Percentiles rank a stretch among this genome's conserved stretches.
phyloP scores from a whole-genome alignment of 352 stramenopile species.

The Pythium graminicola region DNA sequence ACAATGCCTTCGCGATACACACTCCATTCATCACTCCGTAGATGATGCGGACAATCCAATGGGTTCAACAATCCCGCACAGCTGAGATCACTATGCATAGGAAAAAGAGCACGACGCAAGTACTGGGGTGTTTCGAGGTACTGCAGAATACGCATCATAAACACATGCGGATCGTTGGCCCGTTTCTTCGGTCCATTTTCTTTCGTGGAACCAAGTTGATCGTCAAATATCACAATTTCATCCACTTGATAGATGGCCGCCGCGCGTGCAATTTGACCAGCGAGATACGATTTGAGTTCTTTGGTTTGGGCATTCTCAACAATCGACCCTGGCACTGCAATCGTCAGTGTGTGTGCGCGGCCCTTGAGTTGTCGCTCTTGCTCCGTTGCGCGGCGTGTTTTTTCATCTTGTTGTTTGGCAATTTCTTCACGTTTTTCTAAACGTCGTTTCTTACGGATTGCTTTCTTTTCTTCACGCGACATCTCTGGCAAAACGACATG shows the following conservation, averaged over 20 bases:
- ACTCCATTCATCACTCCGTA: conserved; percentile 90
- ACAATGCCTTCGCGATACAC: conserved; percentile 91
- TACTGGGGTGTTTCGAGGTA: conserved; percentile 99
- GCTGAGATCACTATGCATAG: conserved; percentile 96
- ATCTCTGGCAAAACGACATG: conserved; percentile 26
- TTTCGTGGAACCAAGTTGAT: conserved; percentile 78
- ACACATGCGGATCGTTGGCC: conserved; percentile 74
- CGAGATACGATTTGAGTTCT: conserved; percentile 95
- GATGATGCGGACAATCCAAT: conserved; percentile 96
- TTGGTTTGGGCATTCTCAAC: conserved; percentile 97
- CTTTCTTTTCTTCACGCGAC: conserved; percentile 53
- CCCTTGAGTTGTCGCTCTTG: conserved; percentile 46
- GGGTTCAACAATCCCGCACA: conserved; percentile 95
- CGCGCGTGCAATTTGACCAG: conserved; percentile 94
- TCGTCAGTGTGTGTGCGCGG: conserved; percentile 91
- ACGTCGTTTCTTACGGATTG: conserved; percentile 69
- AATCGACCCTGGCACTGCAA: conserved; percentile 95
- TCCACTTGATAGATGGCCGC: conserved; percentile 97
- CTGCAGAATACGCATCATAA: conserved; percentile 90
- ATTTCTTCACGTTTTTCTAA: conserved; percentile 40
- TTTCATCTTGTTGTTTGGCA: conserved; percentile 30
- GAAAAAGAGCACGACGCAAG: conserved; percentile 94
- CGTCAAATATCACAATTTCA: conserved; percentile 98
- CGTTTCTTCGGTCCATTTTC: conserved; percentile 49
- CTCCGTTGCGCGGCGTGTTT: conserved; percentile 29